These are phyloP conservation scores for Fusarium sp. DNA, from an alignment of 2,329 filamentous ascomycete species.

Conservation along the genomic window DNA sequence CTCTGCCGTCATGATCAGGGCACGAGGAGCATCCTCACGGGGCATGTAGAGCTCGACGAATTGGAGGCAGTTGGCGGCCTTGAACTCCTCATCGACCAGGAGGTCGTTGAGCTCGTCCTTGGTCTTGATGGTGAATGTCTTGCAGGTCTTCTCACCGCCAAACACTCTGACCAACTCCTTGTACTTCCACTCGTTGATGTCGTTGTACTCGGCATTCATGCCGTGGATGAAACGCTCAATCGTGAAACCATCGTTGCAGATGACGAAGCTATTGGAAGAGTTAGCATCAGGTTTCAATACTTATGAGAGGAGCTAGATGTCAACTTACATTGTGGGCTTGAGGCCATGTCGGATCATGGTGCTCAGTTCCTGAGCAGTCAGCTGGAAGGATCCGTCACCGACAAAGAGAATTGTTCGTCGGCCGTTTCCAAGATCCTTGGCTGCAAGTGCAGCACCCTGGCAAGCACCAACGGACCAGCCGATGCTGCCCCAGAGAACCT, in stretches of 20 bases:
- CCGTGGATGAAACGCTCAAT: conserved; percentile 92
- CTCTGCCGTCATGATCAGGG: conserved; percentile 76
- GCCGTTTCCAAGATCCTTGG: conserved; percentile 70
- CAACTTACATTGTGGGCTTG: conserved; percentile 79
- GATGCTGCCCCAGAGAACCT: conserved; percentile 79
- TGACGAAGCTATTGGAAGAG: conserved; percentile 71
- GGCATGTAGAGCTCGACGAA: conserved; percentile 88
- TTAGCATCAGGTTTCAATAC: conserved; percentile 29
- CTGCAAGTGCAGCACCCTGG: conserved; percentile 78
- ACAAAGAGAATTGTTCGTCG: conserved; percentile 84
- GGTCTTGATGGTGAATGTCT: conserved; percentile 76
- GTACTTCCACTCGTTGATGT: conserved; percentile 81
- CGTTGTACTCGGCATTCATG: conserved; percentile 83
- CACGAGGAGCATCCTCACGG: conserved; percentile 79
- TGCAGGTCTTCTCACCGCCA: conserved; percentile 70
- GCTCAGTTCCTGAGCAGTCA: conserved; percentile 85
- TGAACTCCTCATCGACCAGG: conserved; percentile 74
- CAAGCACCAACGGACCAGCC: conserved; percentile 70
- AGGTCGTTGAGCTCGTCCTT: conserved; percentile 75
- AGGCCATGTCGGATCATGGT: conserved; percentile 84
- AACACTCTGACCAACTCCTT: conserved; percentile 76
- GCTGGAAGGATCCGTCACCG: conserved; percentile 89
- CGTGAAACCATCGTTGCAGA: conserved; percentile 90
- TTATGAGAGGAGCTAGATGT: neutral
- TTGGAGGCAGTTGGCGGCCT: conserved; percentile 65